Base-by-base conservation (phyloP, 2,329 filamentous ascomycete genomes). In the Lasiodiplodia citricola region DNA sequence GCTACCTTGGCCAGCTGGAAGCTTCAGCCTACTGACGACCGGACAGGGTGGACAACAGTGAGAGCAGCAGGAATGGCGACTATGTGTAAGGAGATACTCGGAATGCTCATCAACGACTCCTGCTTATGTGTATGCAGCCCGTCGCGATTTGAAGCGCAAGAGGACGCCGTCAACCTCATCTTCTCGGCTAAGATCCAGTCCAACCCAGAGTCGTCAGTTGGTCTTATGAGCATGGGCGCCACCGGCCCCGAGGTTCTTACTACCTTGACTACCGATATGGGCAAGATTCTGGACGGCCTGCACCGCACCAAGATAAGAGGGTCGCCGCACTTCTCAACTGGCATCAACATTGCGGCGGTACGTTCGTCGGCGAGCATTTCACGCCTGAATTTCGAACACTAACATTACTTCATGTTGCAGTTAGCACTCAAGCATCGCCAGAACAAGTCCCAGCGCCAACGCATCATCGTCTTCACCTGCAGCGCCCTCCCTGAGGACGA, bases 171-270 rank as follows among this genome's bases (percentile, higher is more conserved):
- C 77, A 96, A 92, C 82, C 90, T 97, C 76, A 91, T 98, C 77
- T 98, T 98, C 85, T 93, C 94, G 79, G 93, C 92, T 78, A 97
- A 99, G 82, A 97, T 94, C 74, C 91, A 94, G 83, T 92, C 91
- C 74, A 97, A 99, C 81, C 94, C 96, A 38, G 96, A 99, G 83
- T 98, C 95, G 8, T 96, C 94, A 13, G 96, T 99, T 73, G 96
- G 96, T 65, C 86, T 99, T 72, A 97, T 99, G 94, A 97, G 93
- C 83, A 98, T 98, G 95, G 96, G 93, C 72, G 96, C 95, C 77
- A 95, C 93, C 78, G 94, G 94, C n/a, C 96, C 96, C 60, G 95
- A 98, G 83, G 95, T 99, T 72, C 88, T 99, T 72, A 96, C 96
- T 69, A 99, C 96, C 41, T 88, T 98, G 79, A 98, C 96, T 66